Conservation (phyloP, 2,329 filamentous ascomycete species). For the Diaporthe sp. region DNA sequence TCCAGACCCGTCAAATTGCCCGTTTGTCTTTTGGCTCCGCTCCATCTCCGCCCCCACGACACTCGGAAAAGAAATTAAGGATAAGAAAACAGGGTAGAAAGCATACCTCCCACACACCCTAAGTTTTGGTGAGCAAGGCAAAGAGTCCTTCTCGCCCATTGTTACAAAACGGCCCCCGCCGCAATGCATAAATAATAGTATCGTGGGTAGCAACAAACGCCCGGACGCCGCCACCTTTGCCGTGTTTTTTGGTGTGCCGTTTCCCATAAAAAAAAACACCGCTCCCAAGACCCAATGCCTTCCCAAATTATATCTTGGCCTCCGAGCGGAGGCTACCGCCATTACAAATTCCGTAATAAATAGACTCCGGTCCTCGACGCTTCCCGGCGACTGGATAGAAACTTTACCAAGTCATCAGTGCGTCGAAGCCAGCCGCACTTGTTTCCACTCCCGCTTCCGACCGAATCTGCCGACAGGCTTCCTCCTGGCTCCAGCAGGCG, state of each 20-base stretch:
- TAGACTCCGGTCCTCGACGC: neutral
- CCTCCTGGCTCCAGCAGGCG: neutral
- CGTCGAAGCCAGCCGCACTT: neutral
- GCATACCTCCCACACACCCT: slow-evolving; percentile 7
- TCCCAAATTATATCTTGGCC: slow-evolving; percentile 7
- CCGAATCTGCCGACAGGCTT: neutral
- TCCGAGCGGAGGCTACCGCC: neutral
- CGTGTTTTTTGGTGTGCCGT: slow-evolving; percentile 10
- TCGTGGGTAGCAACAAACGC: neutral
- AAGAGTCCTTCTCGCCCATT: neutral
- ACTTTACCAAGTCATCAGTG: neutral
- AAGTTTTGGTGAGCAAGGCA: neutral
- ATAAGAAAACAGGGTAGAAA: neutral
- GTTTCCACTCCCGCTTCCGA: neutral
- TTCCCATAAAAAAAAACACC: slow-evolving; percentile 1
- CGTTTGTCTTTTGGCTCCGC: neutral
- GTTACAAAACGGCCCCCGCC: neutral
- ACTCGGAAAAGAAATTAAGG: neutral
- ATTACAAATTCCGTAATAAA: slow-evolving; percentile 19
- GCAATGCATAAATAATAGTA: neutral
- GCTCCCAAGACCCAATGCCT: neutral
- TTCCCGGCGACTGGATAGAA: slow-evolving; percentile 21
- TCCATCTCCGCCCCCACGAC: neutral
- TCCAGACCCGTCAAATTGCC: no score
- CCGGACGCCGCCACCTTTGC: neutral